Evolutionary conservation across 257 asterid species (phyloP).

Genomic region (Fraxinus cuspidata): DNA sequence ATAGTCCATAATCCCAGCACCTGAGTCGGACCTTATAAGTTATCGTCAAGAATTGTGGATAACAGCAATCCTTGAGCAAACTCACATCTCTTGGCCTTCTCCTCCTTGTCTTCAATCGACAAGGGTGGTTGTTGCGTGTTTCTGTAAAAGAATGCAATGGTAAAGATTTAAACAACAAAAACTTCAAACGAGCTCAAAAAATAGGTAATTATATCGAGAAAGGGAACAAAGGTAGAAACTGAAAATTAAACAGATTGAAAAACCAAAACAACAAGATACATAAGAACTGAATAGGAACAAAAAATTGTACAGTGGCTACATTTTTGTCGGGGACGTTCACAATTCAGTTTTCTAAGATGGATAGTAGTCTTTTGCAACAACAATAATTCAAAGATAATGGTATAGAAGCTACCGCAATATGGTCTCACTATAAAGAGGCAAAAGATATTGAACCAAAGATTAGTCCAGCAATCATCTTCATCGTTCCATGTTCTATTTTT

Average conservation of each 20-base stretch:
- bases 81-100: slow-evolving; percentile 43
- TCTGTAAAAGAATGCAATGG: slow-evolving; percentile 27
- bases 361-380: not conserved
- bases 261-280: too few relatives aligned
- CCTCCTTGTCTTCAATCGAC: slow-evolving; percentile 48
- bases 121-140: slow-evolving; percentile 37
- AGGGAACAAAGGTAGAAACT: too few relatives aligned
- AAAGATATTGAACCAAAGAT: too few relatives aligned
- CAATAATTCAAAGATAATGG: not conserved
- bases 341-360: not conserved
- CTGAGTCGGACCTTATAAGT: slow-evolving; percentile 24
- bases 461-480: too few relatives aligned
- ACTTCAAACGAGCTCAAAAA: too few relatives aligned
- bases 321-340: not conserved
- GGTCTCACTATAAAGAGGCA: not conserved
- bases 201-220: too few relatives aligned
- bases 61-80: slow-evolving; percentile 43
- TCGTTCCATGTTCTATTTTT: too few relatives aligned
- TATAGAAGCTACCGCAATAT: not conserved
- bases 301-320: too few relatives aligned
- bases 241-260: too few relatives aligned
- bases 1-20: not conserved
- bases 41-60: slow-evolving; percentile 49
- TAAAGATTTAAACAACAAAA: too few relatives aligned
- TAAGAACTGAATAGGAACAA: too few relatives aligned